These are phyloP conservation scores for Anthracocystis panici-leucophaei DNA, from an alignment of 1,284 basidiomycete genomes.

Conservation along the genomic window DNA sequence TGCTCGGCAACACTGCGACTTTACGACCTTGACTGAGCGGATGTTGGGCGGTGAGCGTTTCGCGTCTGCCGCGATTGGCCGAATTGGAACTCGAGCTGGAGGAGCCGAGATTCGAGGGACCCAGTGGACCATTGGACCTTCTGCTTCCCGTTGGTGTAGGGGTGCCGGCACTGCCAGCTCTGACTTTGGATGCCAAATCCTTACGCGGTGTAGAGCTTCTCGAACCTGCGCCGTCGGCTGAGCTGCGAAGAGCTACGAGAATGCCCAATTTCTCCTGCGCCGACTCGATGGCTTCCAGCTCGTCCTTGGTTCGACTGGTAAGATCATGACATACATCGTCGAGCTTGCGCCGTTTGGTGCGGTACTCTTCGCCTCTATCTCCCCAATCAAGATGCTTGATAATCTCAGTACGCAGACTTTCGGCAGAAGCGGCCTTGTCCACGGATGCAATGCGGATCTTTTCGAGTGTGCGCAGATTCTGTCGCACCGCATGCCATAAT, in stretches of 20 bases:
- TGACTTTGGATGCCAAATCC: constrained; percentile 32
- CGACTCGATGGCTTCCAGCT: constrained; percentile 54
- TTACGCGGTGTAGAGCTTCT: constrained; percentile 42
- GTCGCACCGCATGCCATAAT: constrained; percentile 62
- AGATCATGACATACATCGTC: constrained; percentile 49
- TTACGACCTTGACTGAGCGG: constrained; percentile 39
- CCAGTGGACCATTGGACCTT: constrained; percentile 17
- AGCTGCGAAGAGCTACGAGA: constrained; percentile 53
- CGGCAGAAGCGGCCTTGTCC: constrained; percentile 33
- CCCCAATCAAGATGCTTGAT: constrained; percentile 39
- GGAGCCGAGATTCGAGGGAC: constrained; percentile 31
- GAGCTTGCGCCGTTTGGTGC: constrained; percentile 43
- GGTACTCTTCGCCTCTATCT: constrained; percentile 49
- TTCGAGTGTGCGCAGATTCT: constrained; percentile 59
- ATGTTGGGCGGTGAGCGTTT: constrained; percentile 44
- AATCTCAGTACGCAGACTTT: constrained; percentile 37
- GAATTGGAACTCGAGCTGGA: constrained; percentile 11
- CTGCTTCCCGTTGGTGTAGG: constrained; percentile 33
- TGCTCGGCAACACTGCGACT: constrained; percentile 43
- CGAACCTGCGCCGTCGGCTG: constrained; percentile 31
- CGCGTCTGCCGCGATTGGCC: constrained; percentile 22
- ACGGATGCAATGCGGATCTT: constrained; percentile 53
- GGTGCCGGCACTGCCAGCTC: constrained; percentile 15
- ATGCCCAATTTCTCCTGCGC: constrained; percentile 62
- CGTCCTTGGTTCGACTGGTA: constrained; percentile 50